Evolutionary conservation across 306 rosid species (phyloP), one percentile per base, ranked within the genome.

Genomic region (Elaeagnus macrophylla): DNA sequence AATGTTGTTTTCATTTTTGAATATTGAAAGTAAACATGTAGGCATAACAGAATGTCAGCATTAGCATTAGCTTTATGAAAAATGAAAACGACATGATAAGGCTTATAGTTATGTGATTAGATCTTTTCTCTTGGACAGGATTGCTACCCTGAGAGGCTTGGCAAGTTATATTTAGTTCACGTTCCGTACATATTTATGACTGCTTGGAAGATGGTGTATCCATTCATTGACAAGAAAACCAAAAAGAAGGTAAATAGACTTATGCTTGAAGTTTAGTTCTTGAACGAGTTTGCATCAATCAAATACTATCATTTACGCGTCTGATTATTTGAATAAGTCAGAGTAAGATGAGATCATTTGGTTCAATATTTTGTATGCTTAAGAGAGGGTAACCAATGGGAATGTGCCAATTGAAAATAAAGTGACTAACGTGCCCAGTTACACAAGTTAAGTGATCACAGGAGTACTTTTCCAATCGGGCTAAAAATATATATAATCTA

Each of bases 71-170:
- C 49, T 11, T 7, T 12, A 17, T 45, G 15, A 7, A 3, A 44
- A 45, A 45, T 14, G n/a, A 45, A 8, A 6, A 15, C 36, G 5
- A 58, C 49, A 39, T n/a, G 10, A 36, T 42, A n/a, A 17, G 36
- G 59, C 35, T 41, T 8, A 43, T 60, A 39, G 7, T 9, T 0
- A 5, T 12, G 48, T 39, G 5, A 14, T 1, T 5, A 0, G 5
- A 37, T 40, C 16, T 14, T 52, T 18, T 15, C 48, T 54, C 54
- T 47, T 43, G 67, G 62, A 47, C 83, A 91, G 97, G 97, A 86
- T 72, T 86, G 86, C 73, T 86, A 77, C 68, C 97, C 96, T 0
- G 97, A 91, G 76, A 82, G 94, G 72, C 72, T 91, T 51, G 96
- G 79, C 63, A 91, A 86, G 80, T 52, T 86, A 37, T 60, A 68